Conservation (phyloP, 1,284 basidiomycete genomes). For the Hymenochaete sp. region DNA sequence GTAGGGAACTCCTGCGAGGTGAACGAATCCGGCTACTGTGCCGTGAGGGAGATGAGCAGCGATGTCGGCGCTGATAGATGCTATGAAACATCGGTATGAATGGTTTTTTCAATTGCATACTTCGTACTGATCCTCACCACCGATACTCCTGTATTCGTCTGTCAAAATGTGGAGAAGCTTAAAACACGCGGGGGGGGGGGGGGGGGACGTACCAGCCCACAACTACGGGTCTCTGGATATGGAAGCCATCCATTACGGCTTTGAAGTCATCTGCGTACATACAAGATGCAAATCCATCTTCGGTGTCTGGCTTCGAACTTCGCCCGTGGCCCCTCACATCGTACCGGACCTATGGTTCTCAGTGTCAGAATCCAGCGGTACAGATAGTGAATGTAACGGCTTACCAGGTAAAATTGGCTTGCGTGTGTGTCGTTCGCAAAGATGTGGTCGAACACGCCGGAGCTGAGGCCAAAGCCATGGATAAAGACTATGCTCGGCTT, state of each 20-base stretch:
- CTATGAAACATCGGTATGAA: conserved; percentile 12
- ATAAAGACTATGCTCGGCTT: conserved; percentile 12
- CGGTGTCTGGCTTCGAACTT: conserved; percentile 8
- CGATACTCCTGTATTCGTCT: conserved; percentile 28
- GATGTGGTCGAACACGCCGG: conserved; percentile 9
- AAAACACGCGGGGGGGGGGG: no score
- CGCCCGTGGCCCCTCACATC: conserved; percentile 14
- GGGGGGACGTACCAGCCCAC: conserved; percentile 17
- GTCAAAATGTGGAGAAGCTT: no score
- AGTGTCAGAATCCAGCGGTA: no score
- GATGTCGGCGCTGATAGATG: conserved; percentile 4
- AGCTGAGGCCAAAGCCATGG: conserved; percentile 8
- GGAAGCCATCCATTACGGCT: conserved; percentile 11
- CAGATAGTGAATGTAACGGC: background rate
- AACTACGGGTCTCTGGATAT: conserved; percentile 28
- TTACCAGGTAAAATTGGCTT: conserved; percentile 8
- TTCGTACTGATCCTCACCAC: conserved; percentile 23
- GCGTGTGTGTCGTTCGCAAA: conserved; percentile 2
- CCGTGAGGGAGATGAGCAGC: conserved; percentile 1
- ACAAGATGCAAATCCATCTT: conserved; percentile 5
- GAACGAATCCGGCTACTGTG: background rate
- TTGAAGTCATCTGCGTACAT: conserved; percentile 11
- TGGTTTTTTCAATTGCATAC: background rate
- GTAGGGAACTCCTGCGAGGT: conserved; percentile 4
- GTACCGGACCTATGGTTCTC: conserved; percentile 8